Evolutionary conservation across 2,329 filamentous ascomycete species (phyloP).

Genomic region (Plectosphaerella cucumerina): DNA sequence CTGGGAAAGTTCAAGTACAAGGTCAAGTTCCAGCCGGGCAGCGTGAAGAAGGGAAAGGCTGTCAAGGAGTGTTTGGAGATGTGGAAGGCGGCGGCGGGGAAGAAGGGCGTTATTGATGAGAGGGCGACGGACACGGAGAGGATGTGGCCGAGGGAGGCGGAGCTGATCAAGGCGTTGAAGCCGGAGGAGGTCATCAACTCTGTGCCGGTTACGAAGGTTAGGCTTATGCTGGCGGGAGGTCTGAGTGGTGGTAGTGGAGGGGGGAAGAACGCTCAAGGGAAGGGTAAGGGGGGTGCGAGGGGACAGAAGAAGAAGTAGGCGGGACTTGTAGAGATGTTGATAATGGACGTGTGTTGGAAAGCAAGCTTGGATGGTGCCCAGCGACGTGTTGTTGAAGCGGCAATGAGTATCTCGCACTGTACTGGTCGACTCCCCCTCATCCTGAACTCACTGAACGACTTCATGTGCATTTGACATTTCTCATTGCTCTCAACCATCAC

Average conservation of each 20-base stretch:
- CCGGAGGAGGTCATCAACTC: constrained; percentile 77
- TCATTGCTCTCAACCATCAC: too few relatives aligned
- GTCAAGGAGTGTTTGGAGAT: constrained; percentile 82
- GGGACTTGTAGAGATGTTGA: neutral
- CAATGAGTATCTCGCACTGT: neutral
- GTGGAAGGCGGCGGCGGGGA: constrained; percentile 65
- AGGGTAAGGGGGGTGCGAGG: constrained; percentile 28
- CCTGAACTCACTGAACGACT: too few relatives aligned
- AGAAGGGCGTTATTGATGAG: constrained; percentile 59
- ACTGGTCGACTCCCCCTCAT: too few relatives aligned
- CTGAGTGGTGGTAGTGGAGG: constrained; percentile 35
- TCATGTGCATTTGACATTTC: too few relatives aligned
- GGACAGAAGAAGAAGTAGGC: constrained; percentile 37
- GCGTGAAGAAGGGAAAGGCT: constrained; percentile 90
- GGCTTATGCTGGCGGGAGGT: constrained; percentile 69
- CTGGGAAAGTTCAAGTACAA: constrained; percentile 81
- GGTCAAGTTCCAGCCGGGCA: constrained; percentile 86
- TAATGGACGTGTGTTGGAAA: neutral
- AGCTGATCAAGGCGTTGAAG: constrained; percentile 76
- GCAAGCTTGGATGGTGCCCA: too few relatives aligned
- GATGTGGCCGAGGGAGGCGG: constrained; percentile 83
- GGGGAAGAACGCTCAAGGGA: constrained; percentile 26
- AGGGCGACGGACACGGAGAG: constrained; percentile 60
- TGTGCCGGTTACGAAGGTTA: constrained; percentile 75
- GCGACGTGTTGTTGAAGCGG: neutral